Evolutionary conservation across 164 flowering plant genomes (phyloP).

Genomic region (Piper betle): DNA sequence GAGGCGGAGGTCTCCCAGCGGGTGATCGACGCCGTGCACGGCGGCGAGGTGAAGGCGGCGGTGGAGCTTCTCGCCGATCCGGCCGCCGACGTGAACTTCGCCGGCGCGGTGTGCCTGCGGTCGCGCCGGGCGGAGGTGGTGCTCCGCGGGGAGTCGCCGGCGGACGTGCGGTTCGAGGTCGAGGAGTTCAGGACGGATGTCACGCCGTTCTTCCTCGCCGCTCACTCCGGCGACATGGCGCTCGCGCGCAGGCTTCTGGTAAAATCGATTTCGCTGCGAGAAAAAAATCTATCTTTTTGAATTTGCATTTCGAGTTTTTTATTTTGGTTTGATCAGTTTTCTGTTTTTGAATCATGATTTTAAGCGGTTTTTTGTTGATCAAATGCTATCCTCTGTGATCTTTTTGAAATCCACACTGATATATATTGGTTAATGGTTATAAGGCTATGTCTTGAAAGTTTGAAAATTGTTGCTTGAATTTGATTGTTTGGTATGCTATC

Average conservation of each 20-base stretch:
- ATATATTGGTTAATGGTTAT: too few relatives aligned
- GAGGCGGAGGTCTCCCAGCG: constrained; percentile 67
- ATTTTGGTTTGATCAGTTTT: too few relatives aligned
- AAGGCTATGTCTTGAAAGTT: too few relatives aligned
- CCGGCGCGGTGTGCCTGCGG: constrained; percentile 58
- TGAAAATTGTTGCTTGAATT: too few relatives aligned
- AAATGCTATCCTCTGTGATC: too few relatives aligned
- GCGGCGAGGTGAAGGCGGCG: constrained; percentile 50
- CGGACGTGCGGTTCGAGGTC: constrained; percentile 45
- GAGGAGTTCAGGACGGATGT: constrained; percentile 88
- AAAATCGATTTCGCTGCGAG: background rate
- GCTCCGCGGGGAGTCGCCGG: constrained; percentile 42
- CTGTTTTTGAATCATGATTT: too few relatives aligned
- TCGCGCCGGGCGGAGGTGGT: constrained; percentile 49
- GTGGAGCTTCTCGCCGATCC: constrained; percentile 46
- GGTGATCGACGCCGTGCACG: constrained; percentile 49
- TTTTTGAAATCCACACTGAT: too few relatives aligned
- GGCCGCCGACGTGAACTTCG: constrained; percentile 66
- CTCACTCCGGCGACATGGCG: constrained; percentile 50
- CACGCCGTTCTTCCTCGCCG: constrained; percentile 71
- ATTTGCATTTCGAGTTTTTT: too few relatives aligned
- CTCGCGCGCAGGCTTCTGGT: constrained; percentile 75
- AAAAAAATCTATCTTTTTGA: too few relatives aligned
- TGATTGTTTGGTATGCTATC: too few relatives aligned
- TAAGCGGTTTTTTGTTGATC: too few relatives aligned